Base-by-base conservation (phyloP, 2,329 filamentous ascomycete species). In the Rhynchosporium secalis region DNA sequence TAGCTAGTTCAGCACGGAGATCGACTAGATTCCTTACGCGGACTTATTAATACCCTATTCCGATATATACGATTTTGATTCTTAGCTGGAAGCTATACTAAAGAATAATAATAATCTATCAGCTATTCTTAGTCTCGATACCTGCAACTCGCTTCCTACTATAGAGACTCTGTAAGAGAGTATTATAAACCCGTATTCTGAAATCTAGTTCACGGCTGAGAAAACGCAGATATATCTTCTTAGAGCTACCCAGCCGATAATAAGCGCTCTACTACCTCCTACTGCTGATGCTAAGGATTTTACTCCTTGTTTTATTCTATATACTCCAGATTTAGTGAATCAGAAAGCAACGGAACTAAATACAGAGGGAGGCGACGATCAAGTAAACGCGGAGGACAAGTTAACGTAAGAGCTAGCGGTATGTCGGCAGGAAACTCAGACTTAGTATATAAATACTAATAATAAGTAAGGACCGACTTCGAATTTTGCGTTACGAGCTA, bases 401-500 rank as follows among this genome's bases (percentile, higher is more conserved):
- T 51, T 13, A 51, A 36, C n/a, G 13, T 2, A 51, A 51, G 31
- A 49, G 47, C 28, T 49, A 49, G 29, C 29, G 29, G 47, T 49
- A 33, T 49, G 47, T 49, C 31, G 2, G 13, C 9, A 49, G 47
- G 47, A 49, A 49, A 49, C 47, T 49, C 15, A 51, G 13, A 51
- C 31, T 51, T 51, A 13, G 31, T 29, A 36, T 20, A 51, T 4
- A 51, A 51, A 51, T 51, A 36, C 31, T 51, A 51, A 51, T 15
- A 51, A 36, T 13, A 51, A 36, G 13, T 29, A 36, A 51, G 48
- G 13, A 29, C 36, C 31, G 45, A 47, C 38, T 60, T 60, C 48
- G 49, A 38, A 13, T 43, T 54, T 38, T 60, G 58, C 58, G 48
- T 20, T n/a, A 45, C 31, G 43, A 48, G 49, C 48, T 60, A 47